Percentiles rank a stretch among this genome's conserved stretches.
Evolutionary conservation across 306 rosid species (phyloP).

Genomic region (Cucurbita ficifolia): DNA sequence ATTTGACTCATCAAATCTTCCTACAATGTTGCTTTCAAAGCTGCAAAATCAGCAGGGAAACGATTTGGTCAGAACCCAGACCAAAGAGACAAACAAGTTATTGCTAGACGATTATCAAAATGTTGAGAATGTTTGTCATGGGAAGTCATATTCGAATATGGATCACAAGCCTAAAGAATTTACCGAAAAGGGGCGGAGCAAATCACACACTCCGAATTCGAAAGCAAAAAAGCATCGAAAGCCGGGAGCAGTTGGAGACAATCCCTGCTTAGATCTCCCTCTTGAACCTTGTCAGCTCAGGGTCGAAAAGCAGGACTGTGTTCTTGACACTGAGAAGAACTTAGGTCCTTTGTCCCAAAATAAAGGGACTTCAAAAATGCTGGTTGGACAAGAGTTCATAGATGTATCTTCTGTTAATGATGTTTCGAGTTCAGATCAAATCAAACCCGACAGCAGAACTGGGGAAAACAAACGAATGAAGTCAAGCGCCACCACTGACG

Average conservation of each 20-base stretch:
- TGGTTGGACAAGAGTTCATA: neutral
- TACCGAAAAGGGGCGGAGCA: neutral
- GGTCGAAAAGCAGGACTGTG: neutral
- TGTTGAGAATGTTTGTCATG: neutral
- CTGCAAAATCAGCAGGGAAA: neutral
- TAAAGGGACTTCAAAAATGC: neutral
- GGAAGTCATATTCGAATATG: neutral
- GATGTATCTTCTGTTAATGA: neutral
- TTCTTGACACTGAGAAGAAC: neutral
- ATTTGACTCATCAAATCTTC: constrained; percentile 2
- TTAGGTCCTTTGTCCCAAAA: neutral
- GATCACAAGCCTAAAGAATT: neutral
- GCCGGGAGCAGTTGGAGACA: neutral
- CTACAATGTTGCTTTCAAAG: constrained; percentile 6
- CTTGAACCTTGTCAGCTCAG: neutral
- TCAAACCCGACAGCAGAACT: neutral
- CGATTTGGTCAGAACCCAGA: neutral
- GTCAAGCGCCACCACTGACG: neutral
- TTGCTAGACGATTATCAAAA: neutral
- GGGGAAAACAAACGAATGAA: neutral
- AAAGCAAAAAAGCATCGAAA: constrained; percentile 2
- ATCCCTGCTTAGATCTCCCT: neutral
- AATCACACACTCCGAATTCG: neutral
- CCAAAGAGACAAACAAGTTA: neutral
- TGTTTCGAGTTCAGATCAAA: neutral